Evolutionary conservation across 495 filamentous ascomycete genomes (phyloP).

Genomic region (Penicillium alfredii): DNA sequence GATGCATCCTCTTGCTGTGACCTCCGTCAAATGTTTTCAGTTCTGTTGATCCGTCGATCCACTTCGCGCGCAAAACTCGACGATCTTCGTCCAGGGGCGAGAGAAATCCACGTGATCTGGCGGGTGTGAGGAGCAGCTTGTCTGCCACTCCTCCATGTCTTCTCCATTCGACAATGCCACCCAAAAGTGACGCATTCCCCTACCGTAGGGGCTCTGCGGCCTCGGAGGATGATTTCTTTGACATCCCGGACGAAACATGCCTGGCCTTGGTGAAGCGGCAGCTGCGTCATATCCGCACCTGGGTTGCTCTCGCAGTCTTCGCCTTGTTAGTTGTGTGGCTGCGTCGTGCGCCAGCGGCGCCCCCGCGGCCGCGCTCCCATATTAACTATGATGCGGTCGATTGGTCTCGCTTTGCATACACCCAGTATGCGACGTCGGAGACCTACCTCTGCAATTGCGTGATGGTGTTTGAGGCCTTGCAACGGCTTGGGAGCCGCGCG

Average conservation of each 20-base stretch:
- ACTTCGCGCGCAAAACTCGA: too few relatives aligned
- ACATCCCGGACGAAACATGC: conserved; percentile 36
- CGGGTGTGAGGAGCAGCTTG: too few relatives aligned
- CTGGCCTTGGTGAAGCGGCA: conserved; percentile 31
- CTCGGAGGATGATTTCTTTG: conserved; percentile 42
- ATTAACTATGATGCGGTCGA: conserved; percentile 42
- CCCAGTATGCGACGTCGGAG: conserved; percentile 63
- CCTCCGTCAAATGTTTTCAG: too few relatives aligned
- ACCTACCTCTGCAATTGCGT: conserved; percentile 70
- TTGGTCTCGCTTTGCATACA: conserved; percentile 63
- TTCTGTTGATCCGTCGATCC: too few relatives aligned
- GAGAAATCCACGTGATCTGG: too few relatives aligned
- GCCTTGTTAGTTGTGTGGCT: conserved; percentile 29
- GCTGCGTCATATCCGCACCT: conserved; percentile 34
- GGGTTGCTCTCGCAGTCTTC: conserved; percentile 27
- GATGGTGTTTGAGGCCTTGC: conserved; percentile 65
- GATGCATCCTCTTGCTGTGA: too few relatives aligned
- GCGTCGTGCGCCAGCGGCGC: conserved; percentile 19
- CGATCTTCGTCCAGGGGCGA: too few relatives aligned
- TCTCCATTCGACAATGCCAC: too few relatives aligned
- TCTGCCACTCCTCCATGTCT: too few relatives aligned
- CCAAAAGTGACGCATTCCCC: too few relatives aligned
- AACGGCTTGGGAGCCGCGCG: conserved; percentile 55
- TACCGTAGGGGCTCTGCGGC: conserved; percentile 29
- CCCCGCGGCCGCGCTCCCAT: conserved; percentile 21